Evolutionary conservation across 225 moss, liverwort and hornwort genomes (phyloP), one percentile per base, ranked within the genome.

Genomic region (Sphagnum contortum): DNA sequence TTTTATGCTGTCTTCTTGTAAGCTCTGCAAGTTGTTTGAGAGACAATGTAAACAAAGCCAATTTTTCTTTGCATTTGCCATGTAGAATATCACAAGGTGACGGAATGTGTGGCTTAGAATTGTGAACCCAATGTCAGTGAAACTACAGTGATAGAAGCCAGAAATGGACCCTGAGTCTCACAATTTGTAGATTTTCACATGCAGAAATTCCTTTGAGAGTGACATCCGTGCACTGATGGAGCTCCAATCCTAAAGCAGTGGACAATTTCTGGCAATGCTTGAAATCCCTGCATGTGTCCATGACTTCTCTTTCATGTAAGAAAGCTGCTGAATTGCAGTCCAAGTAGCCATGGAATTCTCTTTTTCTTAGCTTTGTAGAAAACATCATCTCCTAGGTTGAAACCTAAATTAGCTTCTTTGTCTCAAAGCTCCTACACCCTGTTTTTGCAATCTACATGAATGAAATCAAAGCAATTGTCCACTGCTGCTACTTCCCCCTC

Each of bases 151-250:
- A 9, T 83, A 88, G 53, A 95, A 81, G 0, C 94, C 94, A 13
- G 85, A 81, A 4, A 95, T 80, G 2, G 88, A 85, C 11, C 94
- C 94, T 14, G 67, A 91, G 78, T 45, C 88, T 77, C 72, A 95
- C 81, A 53, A 88, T 88, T 73, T 95, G 91, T 2, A 95, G 59
- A 73, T 95, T 91, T 49, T 66, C 85, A 72, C 89, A 95, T 2
- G 86, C 86, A 3, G 86, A 83, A 55, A 95, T 68, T 47, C 91
- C 86, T 62, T 83, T 69, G 14, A 95, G 68, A 5, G 94, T 95
- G 77, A 89, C 94, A 64, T 95, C 91, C 8, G 91, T 89, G 59
- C 94, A 95, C 70, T 95, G 94, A 64, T 88, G 82, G 68, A 95
- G 74, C 50, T 91, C 89, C 55, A 95, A 83, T 51, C 94, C 72